phyloP scores from a whole-genome alignment of 805 yeast genomes.

The Metschnikowia reukaufii region DNA sequence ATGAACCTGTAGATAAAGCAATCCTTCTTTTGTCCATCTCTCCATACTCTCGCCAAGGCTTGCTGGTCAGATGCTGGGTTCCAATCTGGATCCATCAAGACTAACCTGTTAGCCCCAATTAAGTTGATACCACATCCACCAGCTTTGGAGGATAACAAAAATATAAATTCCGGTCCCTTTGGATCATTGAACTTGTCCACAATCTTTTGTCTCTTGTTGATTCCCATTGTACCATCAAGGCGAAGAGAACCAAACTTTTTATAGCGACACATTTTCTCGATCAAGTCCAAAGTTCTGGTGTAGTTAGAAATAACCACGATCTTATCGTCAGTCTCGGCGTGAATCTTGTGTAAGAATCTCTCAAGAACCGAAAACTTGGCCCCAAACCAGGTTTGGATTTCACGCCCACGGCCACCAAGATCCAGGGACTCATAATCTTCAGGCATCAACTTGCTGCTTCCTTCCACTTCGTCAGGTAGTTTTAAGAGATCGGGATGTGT shows the following conservation, averaged over 20 bases:
- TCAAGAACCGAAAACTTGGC: constrained; percentile 86
- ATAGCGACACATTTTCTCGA: constrained; percentile 79
- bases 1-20: constrained; percentile 94
- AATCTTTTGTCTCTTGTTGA: constrained; percentile 87
- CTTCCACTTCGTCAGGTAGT: constrained; percentile 75
- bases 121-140: constrained; percentile 98
- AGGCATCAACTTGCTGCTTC: constrained; percentile 65
- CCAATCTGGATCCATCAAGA: constrained; percentile 92
- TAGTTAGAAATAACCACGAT: constrained; percentile 93
- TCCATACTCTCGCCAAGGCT: constrained; percentile 96
- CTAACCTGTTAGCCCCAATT: constrained; percentile 91
- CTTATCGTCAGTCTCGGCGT: constrained; percentile 84
- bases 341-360: constrained; percentile 75
- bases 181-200: constrained; percentile 94
- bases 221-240: constrained; percentile 89
- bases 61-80: constrained; percentile 98
- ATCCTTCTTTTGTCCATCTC: constrained; percentile 97
- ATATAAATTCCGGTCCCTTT: constrained; percentile 81
- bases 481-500: constrained; percentile 88
- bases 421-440: constrained; percentile 54
- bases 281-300: constrained; percentile 89
- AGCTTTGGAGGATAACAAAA: constrained; percentile 89
- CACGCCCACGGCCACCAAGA: constrained; percentile 62
- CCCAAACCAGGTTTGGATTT: constrained; percentile 76
- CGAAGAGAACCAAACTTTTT: constrained; percentile 75